These are phyloP conservation scores for Penicillium robsamsonii DNA, from an alignment of 495 filamentous ascomycete species.

Conservation along the genomic window DNA sequence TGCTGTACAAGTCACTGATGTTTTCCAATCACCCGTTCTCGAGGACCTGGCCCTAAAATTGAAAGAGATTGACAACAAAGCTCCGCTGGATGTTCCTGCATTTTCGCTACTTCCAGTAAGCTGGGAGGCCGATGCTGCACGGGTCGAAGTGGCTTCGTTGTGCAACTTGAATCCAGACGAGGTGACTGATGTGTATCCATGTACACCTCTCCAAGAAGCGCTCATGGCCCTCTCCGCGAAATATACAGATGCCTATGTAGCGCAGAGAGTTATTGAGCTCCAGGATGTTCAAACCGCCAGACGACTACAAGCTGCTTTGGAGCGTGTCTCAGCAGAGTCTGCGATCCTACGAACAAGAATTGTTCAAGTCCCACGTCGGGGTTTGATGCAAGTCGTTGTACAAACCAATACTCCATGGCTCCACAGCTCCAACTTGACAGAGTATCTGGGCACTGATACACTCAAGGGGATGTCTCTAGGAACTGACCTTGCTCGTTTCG, in stretches of 20 bases:
- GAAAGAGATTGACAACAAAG: slow-evolving; percentile 1
- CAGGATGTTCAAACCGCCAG: not conserved
- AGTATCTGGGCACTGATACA: slow-evolving; percentile 36
- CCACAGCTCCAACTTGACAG: slow-evolving; percentile 29
- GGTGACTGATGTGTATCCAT: slow-evolving; percentile 48
- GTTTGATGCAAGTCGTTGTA: slow-evolving; percentile 46
- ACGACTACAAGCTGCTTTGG: slow-evolving; percentile 35
- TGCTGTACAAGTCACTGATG: slow-evolving; percentile 31
- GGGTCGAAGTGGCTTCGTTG: not conserved
- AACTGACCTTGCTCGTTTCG: slow-evolving; percentile 45
- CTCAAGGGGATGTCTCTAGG: slow-evolving; percentile 44
- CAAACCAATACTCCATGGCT: slow-evolving; percentile 35
- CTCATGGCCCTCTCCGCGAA: slow-evolving; percentile 44
- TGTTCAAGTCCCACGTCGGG: slow-evolving; percentile 30
- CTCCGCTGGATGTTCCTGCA: not conserved
- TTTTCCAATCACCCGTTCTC: slow-evolving; percentile 26
- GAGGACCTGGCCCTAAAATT: slow-evolving; percentile 14
- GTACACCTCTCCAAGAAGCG: slow-evolving; percentile 52
- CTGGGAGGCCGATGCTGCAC: not conserved
- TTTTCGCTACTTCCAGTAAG: slow-evolving; percentile 7
- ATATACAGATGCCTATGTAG: slow-evolving; percentile 38
- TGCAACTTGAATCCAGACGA: not conserved
- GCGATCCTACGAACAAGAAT: slow-evolving; percentile 48
- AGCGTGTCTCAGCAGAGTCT: slow-evolving; percentile 28
- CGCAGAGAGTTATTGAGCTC: slow-evolving; percentile 12